Percentiles rank a stretch among this genome's conserved stretches.
phyloP scores from a whole-genome alignment of 441 rosid species.

The Hura crepitans region DNA sequence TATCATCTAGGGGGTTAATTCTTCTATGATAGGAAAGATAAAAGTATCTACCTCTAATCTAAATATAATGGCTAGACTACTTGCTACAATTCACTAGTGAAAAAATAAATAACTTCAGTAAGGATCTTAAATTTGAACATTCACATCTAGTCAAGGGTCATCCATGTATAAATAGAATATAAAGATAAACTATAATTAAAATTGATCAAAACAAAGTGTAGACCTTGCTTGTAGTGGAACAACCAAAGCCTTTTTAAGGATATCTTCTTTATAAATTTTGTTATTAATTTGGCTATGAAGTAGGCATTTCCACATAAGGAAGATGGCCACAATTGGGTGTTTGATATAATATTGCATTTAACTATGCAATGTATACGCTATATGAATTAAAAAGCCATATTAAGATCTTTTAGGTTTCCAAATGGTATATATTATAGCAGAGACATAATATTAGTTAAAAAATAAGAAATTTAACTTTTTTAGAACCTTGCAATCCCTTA shows the following conservation, averaged over 20 bases:
- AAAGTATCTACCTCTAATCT: too few relatives aligned
- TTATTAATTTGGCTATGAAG: constrained; percentile 50
- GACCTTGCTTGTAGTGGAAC: constrained; percentile 25
- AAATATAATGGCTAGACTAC: too few relatives aligned
- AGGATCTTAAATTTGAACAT: too few relatives aligned
- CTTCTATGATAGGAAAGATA: too few relatives aligned
- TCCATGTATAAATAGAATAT: background rate
- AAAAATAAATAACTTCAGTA: too few relatives aligned
- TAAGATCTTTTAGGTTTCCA: background rate
- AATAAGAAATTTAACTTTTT: background rate
- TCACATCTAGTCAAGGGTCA: background rate
- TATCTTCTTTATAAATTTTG: constrained; percentile 48
- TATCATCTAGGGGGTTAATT: too few relatives aligned
- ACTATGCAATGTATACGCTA: constrained; percentile 56
- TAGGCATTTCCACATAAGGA: constrained; percentile 78
- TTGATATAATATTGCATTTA: constrained; percentile 54
- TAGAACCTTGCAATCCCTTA: background rate
- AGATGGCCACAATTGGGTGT: constrained; percentile 75
- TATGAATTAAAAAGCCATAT: background rate
- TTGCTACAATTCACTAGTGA: too few relatives aligned
- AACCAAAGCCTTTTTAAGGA: constrained; percentile 29
- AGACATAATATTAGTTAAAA: background rate
- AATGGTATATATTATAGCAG: background rate
- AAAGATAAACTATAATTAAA: background rate
- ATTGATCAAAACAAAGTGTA: background rate